phyloP scores from a whole-genome alignment of 257 asterid species.

The Gentiana dahurica region DNA sequence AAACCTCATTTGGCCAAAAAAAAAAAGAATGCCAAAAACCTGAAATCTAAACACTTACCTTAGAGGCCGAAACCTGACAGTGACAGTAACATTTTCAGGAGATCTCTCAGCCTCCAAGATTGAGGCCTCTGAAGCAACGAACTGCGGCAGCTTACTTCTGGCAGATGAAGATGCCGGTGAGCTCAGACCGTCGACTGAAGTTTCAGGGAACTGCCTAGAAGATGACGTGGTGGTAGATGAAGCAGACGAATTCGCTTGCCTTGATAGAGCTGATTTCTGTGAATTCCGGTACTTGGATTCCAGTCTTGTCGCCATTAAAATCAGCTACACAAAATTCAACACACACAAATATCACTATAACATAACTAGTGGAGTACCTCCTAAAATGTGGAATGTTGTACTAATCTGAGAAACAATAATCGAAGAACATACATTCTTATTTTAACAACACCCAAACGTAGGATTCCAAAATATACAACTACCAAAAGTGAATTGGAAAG shows the following conservation, averaged over 20 bases:
- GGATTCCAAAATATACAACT: too few species aligned
- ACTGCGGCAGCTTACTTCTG: conserved; percentile 55
- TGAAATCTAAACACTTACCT: conserved; percentile 38
- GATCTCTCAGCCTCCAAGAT: conserved; percentile 50
- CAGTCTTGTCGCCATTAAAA: conserved; percentile 50
- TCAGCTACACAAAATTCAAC: too few species aligned
- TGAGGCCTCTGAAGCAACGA: conserved; percentile 37
- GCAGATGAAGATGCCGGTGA: conserved; percentile 91
- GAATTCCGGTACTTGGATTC: conserved; percentile 35
- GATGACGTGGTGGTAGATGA: conserved; percentile 87
- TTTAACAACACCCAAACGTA: too few species aligned
- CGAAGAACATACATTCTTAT: too few species aligned
- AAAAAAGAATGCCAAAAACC: neutral
- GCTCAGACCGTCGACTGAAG: conserved; percentile 52
- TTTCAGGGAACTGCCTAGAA: conserved; percentile 60
- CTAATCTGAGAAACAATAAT: too few species aligned
- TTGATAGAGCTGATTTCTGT: conserved; percentile 23
- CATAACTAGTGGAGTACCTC: too few species aligned
- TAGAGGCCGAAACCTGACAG: conserved; percentile 96
- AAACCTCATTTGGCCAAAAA: conserved; percentile 6
- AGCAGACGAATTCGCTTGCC: conserved; percentile 41
- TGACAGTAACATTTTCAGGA: conserved; percentile 88
- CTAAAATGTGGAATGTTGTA: too few species aligned
- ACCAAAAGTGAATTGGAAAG: too few species aligned
- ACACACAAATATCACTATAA: too few species aligned